phyloP scores from a whole-genome alignment of 1,284 basidiomycete species.

The Leccinum insolens region DNA sequence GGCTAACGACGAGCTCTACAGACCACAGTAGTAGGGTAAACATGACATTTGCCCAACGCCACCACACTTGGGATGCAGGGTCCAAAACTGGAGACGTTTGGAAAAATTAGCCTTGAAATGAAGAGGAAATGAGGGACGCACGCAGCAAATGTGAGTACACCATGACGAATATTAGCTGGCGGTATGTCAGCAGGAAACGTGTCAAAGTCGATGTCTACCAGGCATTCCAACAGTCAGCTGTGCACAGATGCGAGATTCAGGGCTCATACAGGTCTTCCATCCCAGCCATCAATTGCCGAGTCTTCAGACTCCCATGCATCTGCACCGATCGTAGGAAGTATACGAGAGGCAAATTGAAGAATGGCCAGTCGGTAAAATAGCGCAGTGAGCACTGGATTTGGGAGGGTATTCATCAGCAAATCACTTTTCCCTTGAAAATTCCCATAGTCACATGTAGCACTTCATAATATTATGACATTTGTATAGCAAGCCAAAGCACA shows the following conservation, averaged over 20 bases:
- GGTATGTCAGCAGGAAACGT: slow-evolving; percentile 74
- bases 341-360: slow-evolving; percentile 83
- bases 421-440: too few relatives aligned
- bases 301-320: slow-evolving; percentile 77
- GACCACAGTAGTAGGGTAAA: slow-evolving; percentile 82
- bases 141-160: slow-evolving; percentile 82
- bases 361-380: slow-evolving; percentile 83
- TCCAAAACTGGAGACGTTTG: slow-evolving; percentile 58
- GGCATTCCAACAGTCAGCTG: slow-evolving; percentile 13
- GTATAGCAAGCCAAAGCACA: too few relatives aligned
- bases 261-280: slow-evolving; percentile 66
- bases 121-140: slow-evolving; percentile 41
- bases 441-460: too few relatives aligned
- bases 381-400: slow-evolving; percentile 83
- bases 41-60: slow-evolving; percentile 87
- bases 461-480: too few relatives aligned
- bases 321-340: slow-evolving; percentile 82
- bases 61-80: slow-evolving; percentile 87
- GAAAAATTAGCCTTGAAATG: background rate
- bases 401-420: slow-evolving; percentile 53
- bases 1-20: slow-evolving; percentile 76
- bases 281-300: slow-evolving; percentile 65
- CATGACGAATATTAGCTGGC: slow-evolving; percentile 80
- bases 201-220: slow-evolving; percentile 73
- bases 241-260: slow-evolving; percentile 2